Conservation (phyloP, 2,329 filamentous ascomycete species). For the Dendrostoma leiphaemia region DNA sequence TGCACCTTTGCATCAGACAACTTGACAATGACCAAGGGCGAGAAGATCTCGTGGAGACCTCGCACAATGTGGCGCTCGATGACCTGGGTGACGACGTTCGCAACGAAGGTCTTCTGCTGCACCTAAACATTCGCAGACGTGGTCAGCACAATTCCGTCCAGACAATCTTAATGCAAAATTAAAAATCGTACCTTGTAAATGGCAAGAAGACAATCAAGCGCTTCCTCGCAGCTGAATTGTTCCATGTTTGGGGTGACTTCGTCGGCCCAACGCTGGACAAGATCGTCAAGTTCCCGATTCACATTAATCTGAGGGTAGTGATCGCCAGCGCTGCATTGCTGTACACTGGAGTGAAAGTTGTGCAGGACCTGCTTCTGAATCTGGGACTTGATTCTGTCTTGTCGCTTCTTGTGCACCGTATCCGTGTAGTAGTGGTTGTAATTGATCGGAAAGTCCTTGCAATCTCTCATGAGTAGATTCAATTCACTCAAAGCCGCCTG, state of each 20-base stretch:
- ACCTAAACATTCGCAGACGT: background rate
- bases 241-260: background rate
- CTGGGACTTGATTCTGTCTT: background rate
- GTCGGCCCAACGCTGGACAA: background rate
- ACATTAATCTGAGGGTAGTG: too few relatives aligned
- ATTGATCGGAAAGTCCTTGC: background rate
- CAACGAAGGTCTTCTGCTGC: background rate
- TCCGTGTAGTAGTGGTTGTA: conserved; percentile 10
- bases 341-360: too few relatives aligned
- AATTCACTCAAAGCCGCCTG: background rate
- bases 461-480: background rate
- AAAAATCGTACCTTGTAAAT: conserved; percentile 5
- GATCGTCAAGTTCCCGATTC: background rate
- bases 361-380: background rate
- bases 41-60: background rate
- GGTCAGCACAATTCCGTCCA: background rate
- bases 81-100: conserved; percentile 8
- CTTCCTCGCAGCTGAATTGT: conserved; percentile 2
- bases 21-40: background rate
- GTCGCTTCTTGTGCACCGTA: background rate
- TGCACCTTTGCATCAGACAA: conserved; percentile 1
- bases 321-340: too few relatives aligned
- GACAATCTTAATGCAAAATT: background rate
- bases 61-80: conserved; percentile 5
- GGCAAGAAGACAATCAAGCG: conserved; percentile 3